phyloP scores from a whole-genome alignment of 345 rosid genomes.

The Punica granatum region DNA sequence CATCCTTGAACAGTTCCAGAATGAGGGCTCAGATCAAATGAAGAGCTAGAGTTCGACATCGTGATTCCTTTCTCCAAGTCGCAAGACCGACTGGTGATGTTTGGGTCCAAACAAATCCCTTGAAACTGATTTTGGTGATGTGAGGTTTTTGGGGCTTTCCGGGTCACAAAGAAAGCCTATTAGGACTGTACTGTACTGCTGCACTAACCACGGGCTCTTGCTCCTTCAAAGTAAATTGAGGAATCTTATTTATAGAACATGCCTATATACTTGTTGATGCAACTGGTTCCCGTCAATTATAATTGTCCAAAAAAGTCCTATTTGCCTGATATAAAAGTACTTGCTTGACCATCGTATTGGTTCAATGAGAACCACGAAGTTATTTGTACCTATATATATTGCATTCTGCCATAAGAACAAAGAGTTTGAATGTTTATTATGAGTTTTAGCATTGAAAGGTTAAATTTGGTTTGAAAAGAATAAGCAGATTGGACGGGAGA shows the following conservation, averaged over 20 bases:
- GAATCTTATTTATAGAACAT: background rate
- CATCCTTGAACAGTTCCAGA: slow-evolving; percentile 38
- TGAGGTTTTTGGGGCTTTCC: background rate
- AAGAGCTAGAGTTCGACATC: slow-evolving; percentile 16
- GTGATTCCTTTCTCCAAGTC: background rate
- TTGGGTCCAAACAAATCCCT: no score
- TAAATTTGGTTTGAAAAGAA: no score
- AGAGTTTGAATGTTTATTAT: no score
- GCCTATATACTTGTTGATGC: background rate
- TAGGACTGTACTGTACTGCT: background rate
- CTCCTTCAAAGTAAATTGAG: background rate
- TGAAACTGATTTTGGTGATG: background rate
- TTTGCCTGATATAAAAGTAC: no score
- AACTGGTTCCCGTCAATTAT: no score
- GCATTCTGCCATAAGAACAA: no score
- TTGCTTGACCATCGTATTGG: no score
- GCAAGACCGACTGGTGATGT: background rate
- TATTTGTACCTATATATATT: no score
- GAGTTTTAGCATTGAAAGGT: no score
- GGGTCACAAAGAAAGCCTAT: background rate
- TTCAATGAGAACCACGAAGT: no score
- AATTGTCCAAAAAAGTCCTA: no score
- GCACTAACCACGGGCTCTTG: background rate
- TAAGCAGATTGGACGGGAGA: no score
- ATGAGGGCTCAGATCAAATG: slow-evolving; percentile 23